These are phyloP conservation scores for Blastomyces percursus DNA, from an alignment of 2,329 filamentous ascomycete species.

Conservation along the genomic window DNA sequence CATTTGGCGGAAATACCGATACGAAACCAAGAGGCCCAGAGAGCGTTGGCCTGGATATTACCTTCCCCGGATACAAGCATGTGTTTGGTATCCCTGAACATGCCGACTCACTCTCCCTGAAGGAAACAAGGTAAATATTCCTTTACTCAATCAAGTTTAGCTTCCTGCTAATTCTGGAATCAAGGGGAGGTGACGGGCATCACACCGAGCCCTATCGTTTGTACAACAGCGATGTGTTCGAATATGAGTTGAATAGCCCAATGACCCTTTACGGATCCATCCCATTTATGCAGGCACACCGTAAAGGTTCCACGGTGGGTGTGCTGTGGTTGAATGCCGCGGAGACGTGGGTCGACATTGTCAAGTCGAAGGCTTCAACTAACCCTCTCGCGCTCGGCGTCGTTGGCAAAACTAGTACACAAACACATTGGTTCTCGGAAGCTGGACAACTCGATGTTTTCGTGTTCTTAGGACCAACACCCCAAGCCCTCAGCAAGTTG, in stretches of 20 bases:
- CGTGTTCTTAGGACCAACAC: conserved; percentile 81
- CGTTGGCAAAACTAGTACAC: conserved; percentile 59
- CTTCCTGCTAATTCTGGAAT: conserved; percentile 15
- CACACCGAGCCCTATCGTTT: conserved; percentile 84
- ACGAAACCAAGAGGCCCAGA: conserved; percentile 91
- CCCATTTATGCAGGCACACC: conserved; percentile 95
- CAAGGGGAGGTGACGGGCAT: conserved; percentile 65
- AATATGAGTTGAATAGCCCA: conserved; percentile 91
- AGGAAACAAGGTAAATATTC: conserved; percentile 59
- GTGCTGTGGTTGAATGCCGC: conserved; percentile 97
- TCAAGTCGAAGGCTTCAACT: conserved; percentile 60
- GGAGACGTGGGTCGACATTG: conserved; percentile 94
- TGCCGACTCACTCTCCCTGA: conserved; percentile 74
- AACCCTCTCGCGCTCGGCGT: conserved; percentile 70
- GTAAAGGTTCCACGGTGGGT: conserved; percentile 83
- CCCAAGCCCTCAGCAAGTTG: conserved; percentile 65
- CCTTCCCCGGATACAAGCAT: conserved; percentile 81
- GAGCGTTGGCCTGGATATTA: conserved; percentile 80
- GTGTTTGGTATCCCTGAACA: conserved; percentile 94
- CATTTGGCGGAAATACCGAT: conserved; percentile 90
- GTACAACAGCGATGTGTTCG: conserved; percentile 96
- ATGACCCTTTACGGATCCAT: conserved; percentile 99
- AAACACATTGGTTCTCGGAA: conserved; percentile 97
- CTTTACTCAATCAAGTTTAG: neutral
- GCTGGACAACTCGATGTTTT: conserved; percentile 83